phyloP scores from a whole-genome alignment of 495 filamentous ascomycete species.

The Talaromyces ruber region DNA sequence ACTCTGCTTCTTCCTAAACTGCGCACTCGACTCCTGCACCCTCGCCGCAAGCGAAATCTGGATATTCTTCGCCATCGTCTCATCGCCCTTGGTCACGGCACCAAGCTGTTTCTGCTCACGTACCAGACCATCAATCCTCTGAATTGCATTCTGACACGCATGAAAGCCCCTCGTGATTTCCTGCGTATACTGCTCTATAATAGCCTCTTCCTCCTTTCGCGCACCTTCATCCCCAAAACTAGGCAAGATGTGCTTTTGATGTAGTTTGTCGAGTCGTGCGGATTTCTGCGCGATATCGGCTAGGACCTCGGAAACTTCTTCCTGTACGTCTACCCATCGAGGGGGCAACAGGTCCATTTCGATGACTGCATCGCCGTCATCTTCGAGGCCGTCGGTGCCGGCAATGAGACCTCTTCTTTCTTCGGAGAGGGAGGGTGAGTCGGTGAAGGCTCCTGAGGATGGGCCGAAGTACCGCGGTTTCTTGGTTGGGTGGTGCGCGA shows the following conservation, averaged over 20 bases:
- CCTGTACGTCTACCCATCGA: slow-evolving; percentile 90
- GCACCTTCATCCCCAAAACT: slow-evolving; percentile 93
- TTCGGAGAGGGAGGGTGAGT: slow-evolving; percentile 48
- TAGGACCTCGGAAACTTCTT: slow-evolving; percentile 83
- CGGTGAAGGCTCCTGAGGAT: slow-evolving; percentile 63
- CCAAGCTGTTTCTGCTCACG: slow-evolving; percentile 61
- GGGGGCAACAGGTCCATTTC: slow-evolving; percentile 97
- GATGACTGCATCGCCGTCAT: slow-evolving; percentile 90
- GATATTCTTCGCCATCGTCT: slow-evolving; percentile 93
- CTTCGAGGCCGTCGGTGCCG: slow-evolving; percentile 57
- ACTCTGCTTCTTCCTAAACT: slow-evolving; percentile 93
- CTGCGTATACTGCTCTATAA: slow-evolving; percentile 86
- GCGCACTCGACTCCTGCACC: slow-evolving; percentile 87
- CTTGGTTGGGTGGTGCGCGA: slow-evolving; percentile 87
- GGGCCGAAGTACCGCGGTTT: slow-evolving; percentile 61
- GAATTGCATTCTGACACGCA: slow-evolving; percentile 77
- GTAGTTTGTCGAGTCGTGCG: slow-evolving; percentile 76
- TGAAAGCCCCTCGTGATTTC: slow-evolving; percentile 85
- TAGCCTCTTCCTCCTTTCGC: slow-evolving; percentile 70
- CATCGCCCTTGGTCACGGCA: slow-evolving; percentile 67
- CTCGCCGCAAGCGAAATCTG: slow-evolving; percentile 79
- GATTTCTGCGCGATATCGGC: slow-evolving; percentile 74
- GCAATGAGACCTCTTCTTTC: slow-evolving; percentile 87
- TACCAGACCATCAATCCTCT: slow-evolving; percentile 79
- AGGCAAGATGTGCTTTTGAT: slow-evolving; percentile 93